These are phyloP conservation scores for Puccinia horiana DNA, from an alignment of 1,284 basidiomycete genomes.

Conservation along the genomic window DNA sequence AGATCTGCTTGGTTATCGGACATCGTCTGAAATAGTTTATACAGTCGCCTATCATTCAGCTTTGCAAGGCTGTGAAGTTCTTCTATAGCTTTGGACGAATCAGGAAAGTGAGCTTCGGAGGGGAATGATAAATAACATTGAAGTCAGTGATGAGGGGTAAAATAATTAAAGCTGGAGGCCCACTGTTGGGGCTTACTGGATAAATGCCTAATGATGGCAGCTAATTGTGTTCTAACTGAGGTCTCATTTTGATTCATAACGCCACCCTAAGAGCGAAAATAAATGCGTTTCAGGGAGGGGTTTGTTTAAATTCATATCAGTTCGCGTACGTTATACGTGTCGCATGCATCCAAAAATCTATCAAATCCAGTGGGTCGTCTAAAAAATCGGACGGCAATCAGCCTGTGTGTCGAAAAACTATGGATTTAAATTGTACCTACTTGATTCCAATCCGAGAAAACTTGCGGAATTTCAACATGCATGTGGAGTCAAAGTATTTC, in stretches of 20 bases:
- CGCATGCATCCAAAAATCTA: conserved; percentile 70
- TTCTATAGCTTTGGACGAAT: conserved; percentile 72
- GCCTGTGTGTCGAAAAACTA: conserved; percentile 60
- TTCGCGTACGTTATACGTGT: conserved; percentile 74
- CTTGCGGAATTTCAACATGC: conserved; percentile 31
- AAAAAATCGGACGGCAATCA: conserved; percentile 25
- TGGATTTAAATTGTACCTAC: conserved; percentile 64
- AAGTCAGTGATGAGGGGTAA: conserved; percentile 62
- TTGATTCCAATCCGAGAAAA: conserved; percentile 30
- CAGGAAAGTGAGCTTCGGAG: conserved; percentile 66
- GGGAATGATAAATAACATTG: conserved; percentile 42
- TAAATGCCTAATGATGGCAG: conserved; percentile 30
- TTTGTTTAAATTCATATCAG: background rate
- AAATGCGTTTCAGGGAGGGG: background rate
- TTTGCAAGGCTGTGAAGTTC: conserved; percentile 83
- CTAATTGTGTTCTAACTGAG: conserved; percentile 34
- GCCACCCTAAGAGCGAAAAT: conserved; percentile 23
- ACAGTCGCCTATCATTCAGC: conserved; percentile 79
- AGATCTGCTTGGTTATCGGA: conserved; percentile 81
- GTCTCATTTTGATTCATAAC: conserved; percentile 31
- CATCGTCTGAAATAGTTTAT: conserved; percentile 77
- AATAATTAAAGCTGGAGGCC: background rate
- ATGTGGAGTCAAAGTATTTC: conserved; percentile 20
- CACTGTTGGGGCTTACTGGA: background rate
- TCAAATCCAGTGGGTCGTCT: conserved; percentile 70